phyloP scores from a whole-genome alignment of 2,329 filamentous ascomycete genomes.

The Talaromyces sp. region DNA sequence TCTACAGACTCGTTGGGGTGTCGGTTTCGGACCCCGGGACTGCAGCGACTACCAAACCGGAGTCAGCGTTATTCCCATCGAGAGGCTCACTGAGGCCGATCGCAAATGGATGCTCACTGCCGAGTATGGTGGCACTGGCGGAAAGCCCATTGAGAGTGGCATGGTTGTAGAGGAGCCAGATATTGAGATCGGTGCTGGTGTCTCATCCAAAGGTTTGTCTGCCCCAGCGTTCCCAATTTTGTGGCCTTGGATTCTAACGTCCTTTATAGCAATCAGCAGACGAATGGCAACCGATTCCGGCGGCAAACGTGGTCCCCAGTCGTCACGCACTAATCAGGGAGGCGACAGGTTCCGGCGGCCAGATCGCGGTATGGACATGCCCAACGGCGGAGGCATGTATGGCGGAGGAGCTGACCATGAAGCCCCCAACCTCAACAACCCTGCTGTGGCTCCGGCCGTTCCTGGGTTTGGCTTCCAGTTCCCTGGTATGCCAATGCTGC shows the following conservation, averaged over 20 bases:
- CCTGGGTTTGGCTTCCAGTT: conserved; percentile 54
- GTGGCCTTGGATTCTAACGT: not conserved
- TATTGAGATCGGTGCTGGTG: conserved; percentile 95
- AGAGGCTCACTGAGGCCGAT: conserved; percentile 90
- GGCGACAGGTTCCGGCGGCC: conserved; percentile 28
- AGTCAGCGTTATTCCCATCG: conserved; percentile 88
- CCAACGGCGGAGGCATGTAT: conserved; percentile 19
- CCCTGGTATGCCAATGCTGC: conserved; percentile 45
- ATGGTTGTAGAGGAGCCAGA: conserved; percentile 95
- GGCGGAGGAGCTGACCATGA: conserved; percentile 31
- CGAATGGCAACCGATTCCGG: conserved; percentile 49
- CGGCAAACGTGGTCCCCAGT: conserved; percentile 46
- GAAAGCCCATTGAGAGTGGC: conserved; percentile 70
- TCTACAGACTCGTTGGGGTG: conserved; percentile 84
- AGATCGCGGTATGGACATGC: conserved; percentile 29
- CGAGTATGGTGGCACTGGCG: conserved; percentile 88
- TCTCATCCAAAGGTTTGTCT: conserved; percentile 75
- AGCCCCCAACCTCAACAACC: conserved; percentile 34
- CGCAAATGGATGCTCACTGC: conserved; percentile 95
- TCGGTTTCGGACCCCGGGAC: conserved; percentile 93
- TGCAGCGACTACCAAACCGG: conserved; percentile 94
- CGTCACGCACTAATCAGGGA: conserved; percentile 31
- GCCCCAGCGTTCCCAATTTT: not conserved
- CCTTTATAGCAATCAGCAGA: conserved; percentile 43
- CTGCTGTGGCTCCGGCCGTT: conserved; percentile 51